phyloP scores from a whole-genome alignment of 1,284 basidiomycete species.

The Rhodotorula sp. region DNA sequence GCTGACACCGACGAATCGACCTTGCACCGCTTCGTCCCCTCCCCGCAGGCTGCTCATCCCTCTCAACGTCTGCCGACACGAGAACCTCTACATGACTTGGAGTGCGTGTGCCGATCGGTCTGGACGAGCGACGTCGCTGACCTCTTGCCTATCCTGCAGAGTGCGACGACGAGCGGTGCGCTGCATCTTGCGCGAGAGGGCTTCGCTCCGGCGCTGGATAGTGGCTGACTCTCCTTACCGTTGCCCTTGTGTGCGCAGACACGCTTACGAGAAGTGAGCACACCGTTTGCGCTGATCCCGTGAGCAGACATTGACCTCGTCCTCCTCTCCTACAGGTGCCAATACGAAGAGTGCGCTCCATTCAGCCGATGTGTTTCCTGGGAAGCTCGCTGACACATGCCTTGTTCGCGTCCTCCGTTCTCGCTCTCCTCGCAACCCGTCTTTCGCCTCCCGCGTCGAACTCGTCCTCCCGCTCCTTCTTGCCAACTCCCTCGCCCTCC shows the following conservation, averaged over 20 bases:
- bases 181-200: neutral
- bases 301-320: neutral
- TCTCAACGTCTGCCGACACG: conserved; percentile 46
- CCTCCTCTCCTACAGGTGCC: conserved; percentile 34
- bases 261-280: conserved; percentile 45
- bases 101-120: conserved; percentile 33
- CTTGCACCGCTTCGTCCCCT: neutral
- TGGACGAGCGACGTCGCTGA: neutral
- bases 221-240: neutral
- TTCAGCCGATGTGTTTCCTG: neutral
- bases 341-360: conserved; percentile 45
- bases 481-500: neutral
- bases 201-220: neutral
- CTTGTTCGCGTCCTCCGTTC: too few relatives aligned
- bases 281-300: neutral
- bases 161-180: conserved; percentile 44
- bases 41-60: conserved; percentile 39
- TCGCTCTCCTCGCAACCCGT: neutral
- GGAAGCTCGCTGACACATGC: too few relatives aligned
- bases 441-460: neutral
- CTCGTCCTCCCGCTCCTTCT: neutral
- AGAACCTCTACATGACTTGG: conserved; percentile 45
- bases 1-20: too few relatives aligned
- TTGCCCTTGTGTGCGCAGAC: conserved; percentile 19
- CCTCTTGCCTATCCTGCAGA: conserved; percentile 21